Evolutionary conservation across 2,329 filamentous ascomycete species (phyloP).

Genomic region (Raffaelea deltoideospora): DNA sequence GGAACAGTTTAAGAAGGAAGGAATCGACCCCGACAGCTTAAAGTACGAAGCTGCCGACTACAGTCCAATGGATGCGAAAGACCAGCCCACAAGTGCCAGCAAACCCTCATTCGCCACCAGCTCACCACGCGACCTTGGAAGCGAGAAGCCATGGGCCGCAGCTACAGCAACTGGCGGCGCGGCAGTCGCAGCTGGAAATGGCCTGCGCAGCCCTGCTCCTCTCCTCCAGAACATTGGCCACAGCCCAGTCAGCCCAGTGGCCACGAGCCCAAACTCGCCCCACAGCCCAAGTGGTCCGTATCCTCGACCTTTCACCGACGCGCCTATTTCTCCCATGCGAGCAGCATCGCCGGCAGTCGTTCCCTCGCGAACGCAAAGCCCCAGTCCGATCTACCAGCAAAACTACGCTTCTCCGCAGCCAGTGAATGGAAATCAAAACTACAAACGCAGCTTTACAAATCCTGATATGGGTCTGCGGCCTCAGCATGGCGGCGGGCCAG

Average conservation of each 20-base stretch:
- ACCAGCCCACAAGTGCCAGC: constrained; percentile 13
- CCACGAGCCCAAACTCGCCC: too few relatives aligned
- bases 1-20: constrained; percentile 30
- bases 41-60: constrained; percentile 21
- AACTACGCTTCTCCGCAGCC: too few relatives aligned
- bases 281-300: too few relatives aligned
- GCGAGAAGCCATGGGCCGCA: constrained; percentile 15
- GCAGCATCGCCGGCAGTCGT: too few relatives aligned
- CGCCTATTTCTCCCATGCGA: too few relatives aligned
- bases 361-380: too few relatives aligned
- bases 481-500: too few relatives aligned
- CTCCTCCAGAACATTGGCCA: constrained; percentile 13
- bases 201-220: constrained; percentile 13
- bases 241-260: constrained; percentile 12
- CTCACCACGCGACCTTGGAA: constrained; percentile 13
- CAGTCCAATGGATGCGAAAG: constrained; percentile 18
- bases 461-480: too few relatives aligned
- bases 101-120: constrained; percentile 18
- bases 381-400: too few relatives aligned
- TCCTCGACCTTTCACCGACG: too few relatives aligned
- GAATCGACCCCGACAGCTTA: constrained; percentile 32
- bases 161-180: constrained; percentile 10
- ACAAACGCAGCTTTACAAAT: too few relatives aligned
- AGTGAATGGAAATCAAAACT: too few relatives aligned
- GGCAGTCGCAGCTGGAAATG: constrained; percentile 9